Base-by-base conservation (phyloP, 1,284 basidiomycete genomes). In the Leccinum griseonigrum region DNA sequence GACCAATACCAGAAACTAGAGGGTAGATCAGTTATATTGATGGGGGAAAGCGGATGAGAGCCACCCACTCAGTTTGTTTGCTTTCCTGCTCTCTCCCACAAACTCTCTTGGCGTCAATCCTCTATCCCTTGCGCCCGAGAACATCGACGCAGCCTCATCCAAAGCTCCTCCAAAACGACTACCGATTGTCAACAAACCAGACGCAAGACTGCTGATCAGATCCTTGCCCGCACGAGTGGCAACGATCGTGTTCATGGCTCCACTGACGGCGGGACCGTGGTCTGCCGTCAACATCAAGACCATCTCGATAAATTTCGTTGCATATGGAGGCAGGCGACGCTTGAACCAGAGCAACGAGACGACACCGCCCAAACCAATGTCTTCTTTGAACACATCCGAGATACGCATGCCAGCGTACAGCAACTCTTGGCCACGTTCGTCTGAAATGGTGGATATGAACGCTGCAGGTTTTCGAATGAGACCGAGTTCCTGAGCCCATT, bases 201-300 rank as follows among this genome's bases (percentile, higher is more conserved):
- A 95, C 13, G 94, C 93, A 66, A 99, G 85, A 66, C 95, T 98
- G 28, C 95, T 98, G 76, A 99, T 96, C 69, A 99, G 81, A 78
- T 99, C 97, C 83, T 99, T 99, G 78, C 97, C 97, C 56, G 97
- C 97, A 83, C 97, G 96, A 54, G 95, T 91, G 31, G 97, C 96
- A 77, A 99, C 96, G 77, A 99, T 98, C 66, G 97, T 98, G 85
- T 97, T 99, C 97, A 99, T 99, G 34, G 97, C 97, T 81, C 96
- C 89, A 76, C 88, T 91, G n/a, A 94, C 91, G 64, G 94, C 94
- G n/a, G 94, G 94, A 74, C 94, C 96, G 81, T 99, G 97, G 79
- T 99, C 97, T 69, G 96, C 97, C 28, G 96, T 98, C 68, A 99
- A 85, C 94, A 97, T 97, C 74, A 99, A 86, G 63, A 98, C 95